Base-by-base conservation (phyloP, 163 green algal genomes). In the Coccomyxa subellipsoidea region DNA sequence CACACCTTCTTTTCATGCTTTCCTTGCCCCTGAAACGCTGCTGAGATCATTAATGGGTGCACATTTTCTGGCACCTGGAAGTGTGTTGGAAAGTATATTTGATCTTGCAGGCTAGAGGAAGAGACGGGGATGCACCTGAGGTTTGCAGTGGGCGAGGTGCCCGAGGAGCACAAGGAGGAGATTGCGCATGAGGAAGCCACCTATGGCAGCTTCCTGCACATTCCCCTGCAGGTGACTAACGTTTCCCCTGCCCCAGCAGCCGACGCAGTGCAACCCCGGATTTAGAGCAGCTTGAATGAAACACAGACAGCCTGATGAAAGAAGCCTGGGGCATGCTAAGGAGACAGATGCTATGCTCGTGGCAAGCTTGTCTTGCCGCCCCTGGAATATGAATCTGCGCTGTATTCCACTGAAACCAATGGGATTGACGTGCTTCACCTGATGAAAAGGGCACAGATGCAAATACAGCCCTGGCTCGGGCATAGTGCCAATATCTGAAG, bases 171-270 rank as follows among this genome's bases (percentile, higher is more conserved):
- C 37, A 69, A 69, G 29, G 36, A 36, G 27, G 31, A 80, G 39
- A 80, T 80, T 31, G 38, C 38, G 15, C 32, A 80, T 25, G 76
- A 80, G 39, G 76, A 80, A 29, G 18, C 29, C 25, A 80, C 31
- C 23, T 70, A 69, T 66, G 76, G 76, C 27, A 34, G 2, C 32
- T 80, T 80, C 6, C 29, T 80, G 39, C 76, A 36, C 76, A 80
- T 80, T 15, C 76, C 76, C 2, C 0, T 59, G 18, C 69, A 80
- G 76, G 76, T 80, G 25, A 25, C 12, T 23, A 54, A 34, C 66
- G 66, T 34, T 23, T 27, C 23, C n/a, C n/a, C n/a, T n/a, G n/a
- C n/a, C n/a, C n/a, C n/a, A n/a, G n/a, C 47, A 66, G 47, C 18
- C 47, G 47, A 12, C 12, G 47, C 47, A 12, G 18, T 18, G 18